A percentile compares a stretch with the other conserved stretches of the same genome.
Evolutionary conservation across 768 basidiomycete species (phyloP).

Genomic region (Podaxis carcinomalis): DNA sequence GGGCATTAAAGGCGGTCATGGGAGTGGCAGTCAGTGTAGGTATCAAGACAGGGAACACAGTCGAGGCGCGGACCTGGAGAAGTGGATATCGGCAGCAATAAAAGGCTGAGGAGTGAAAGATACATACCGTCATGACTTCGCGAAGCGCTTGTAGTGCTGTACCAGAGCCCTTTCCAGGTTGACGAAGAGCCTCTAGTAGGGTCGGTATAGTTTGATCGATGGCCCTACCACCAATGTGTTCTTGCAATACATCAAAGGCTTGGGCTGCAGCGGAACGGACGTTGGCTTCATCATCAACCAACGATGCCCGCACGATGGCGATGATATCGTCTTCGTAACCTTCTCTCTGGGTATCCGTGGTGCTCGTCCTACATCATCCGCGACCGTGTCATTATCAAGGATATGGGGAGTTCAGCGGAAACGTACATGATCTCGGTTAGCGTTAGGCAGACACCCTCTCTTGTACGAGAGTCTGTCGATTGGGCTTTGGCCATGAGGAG

Average conservation of each 20-base stretch:
- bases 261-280: constrained; percentile 89
- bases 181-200: constrained; percentile 84
- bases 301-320: constrained; percentile 71
- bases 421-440: constrained; percentile 84
- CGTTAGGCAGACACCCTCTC: constrained; percentile 85
- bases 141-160: constrained; percentile 90
- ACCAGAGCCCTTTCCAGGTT: constrained; percentile 91
- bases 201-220: constrained; percentile 98
- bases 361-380: constrained; percentile 57
- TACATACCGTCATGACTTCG: constrained; percentile 88
- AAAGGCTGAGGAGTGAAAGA: background rate
- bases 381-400: constrained; percentile 6
- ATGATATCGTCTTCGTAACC: constrained; percentile 89
- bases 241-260: constrained; percentile 89
- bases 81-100: constrained; percentile 3
- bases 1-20: constrained; percentile 93
- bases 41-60: constrained; percentile 96
- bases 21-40: constrained; percentile 88
- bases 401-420: background rate
- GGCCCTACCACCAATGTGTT: constrained; percentile 83
- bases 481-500: constrained; percentile 66
- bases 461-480: constrained; percentile 59
- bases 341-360: constrained; percentile 79
- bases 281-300: constrained; percentile 83
- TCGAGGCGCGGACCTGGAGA: constrained; percentile 79